A percentile compares a stretch with the other conserved stretches of the same genome.
Evolutionary conservation across 345 rosid genomes (phyloP).

Genomic region (Boechera stricta): DNA sequence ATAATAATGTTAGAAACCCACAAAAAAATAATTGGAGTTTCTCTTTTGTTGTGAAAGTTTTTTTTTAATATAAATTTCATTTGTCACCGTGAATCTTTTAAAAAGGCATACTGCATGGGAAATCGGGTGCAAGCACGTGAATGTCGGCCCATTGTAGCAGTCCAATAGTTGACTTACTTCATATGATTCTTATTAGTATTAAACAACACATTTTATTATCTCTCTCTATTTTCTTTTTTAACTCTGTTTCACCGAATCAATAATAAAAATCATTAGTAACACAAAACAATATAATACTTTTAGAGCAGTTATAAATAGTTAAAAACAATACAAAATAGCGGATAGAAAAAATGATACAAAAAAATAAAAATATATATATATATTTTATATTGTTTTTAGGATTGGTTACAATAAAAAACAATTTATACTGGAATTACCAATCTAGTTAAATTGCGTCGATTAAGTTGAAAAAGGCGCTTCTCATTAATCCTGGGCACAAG

Average conservation of each 20-base stretch:
- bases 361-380: no score
- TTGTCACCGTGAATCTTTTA: slow-evolving; percentile 34
- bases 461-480: slow-evolving; percentile 35
- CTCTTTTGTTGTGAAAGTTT: neutral
- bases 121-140: slow-evolving; percentile 66
- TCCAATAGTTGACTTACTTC: slow-evolving; percentile 48
- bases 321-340: no score
- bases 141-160: slow-evolving; percentile 48
- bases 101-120: slow-evolving; percentile 46
- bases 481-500: no score
- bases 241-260: neutral
- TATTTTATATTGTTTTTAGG: no score
- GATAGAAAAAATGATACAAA: no score
- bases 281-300: no score
- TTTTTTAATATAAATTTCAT: no score
- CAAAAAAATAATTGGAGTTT: neutral
- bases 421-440: no score
- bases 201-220: neutral
- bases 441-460: no score
- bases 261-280: neutral
- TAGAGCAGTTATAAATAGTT: no score
- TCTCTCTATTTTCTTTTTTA: neutral
- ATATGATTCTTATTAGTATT: slow-evolving; percentile 27
- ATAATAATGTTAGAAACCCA: neutral
- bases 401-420: no score